Conservation (phyloP, 768 basidiomycete species). For the Cystobasidium ongulense region DNA sequence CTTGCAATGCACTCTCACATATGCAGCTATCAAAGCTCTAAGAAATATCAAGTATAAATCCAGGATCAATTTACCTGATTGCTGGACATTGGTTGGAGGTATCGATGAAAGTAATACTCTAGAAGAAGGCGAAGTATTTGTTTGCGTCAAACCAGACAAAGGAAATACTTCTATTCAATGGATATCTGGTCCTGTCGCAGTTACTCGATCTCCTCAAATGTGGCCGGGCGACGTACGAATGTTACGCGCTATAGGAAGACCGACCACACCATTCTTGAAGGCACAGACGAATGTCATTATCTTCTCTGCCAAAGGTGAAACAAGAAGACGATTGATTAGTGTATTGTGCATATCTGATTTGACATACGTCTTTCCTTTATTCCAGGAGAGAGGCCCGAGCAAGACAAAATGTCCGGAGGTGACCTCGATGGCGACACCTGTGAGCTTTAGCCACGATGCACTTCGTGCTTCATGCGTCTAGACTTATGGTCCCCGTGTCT, state of each 20-base stretch:
- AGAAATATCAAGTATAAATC: background rate
- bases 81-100: background rate
- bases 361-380: too few species aligned
- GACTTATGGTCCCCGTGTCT: too few species aligned
- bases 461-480: too few species aligned
- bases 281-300: background rate
- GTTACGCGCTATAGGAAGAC: background rate
- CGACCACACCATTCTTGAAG: background rate
- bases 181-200: background rate
- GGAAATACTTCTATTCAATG: background rate
- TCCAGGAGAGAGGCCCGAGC: background rate
- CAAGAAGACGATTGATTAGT: too few species aligned
- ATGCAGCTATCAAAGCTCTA: background rate
- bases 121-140: background rate
- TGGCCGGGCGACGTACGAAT: background rate
- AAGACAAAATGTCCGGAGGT: constrained; percentile 5
- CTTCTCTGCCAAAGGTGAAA: background rate
- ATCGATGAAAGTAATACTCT: background rate
- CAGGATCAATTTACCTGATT: background rate
- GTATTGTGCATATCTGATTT: too few species aligned
- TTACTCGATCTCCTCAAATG: background rate
- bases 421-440: background rate
- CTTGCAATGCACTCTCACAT: background rate
- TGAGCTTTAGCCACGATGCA: background rate
- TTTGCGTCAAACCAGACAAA: background rate